phyloP scores from a whole-genome alignment of 371 early-diverging fungal species.

The Mucor sp. region DNA sequence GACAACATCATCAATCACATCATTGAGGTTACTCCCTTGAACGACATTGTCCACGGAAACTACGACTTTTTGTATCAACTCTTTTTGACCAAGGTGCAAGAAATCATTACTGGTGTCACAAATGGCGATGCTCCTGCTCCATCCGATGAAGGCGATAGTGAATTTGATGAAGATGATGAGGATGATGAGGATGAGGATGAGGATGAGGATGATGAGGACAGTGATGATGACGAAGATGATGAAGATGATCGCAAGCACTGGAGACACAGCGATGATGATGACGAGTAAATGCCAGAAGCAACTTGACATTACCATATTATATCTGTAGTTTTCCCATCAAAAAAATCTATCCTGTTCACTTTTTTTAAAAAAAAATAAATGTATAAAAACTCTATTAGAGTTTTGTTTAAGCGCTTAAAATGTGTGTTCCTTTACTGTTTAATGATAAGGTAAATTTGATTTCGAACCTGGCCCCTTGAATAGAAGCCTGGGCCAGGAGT shows the following conservation, averaged over 20 bases:
- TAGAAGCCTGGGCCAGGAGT: background rate
- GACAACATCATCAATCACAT: slow-evolving; percentile 7
- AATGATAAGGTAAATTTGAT: background rate
- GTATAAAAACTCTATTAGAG: background rate
- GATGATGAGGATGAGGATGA: background rate
- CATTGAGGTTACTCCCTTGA: slow-evolving; percentile 6
- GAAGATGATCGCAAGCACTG: background rate
- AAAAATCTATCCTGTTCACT: background rate
- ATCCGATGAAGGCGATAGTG: background rate
- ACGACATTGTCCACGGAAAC: slow-evolving; percentile 13
- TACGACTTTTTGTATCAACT: slow-evolving; percentile 11
- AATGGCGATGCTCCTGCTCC: slow-evolving; percentile 2
- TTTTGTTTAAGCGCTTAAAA: slow-evolving; percentile 1
- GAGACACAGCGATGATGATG: background rate
- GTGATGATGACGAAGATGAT: background rate
- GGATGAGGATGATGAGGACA: background rate
- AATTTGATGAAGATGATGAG: background rate
- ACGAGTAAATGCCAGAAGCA: background rate
- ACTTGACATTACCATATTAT: background rate
- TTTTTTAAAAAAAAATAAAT: background rate
- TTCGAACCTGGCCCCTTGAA: background rate
- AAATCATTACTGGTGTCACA: background rate
- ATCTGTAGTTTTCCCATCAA: background rate
- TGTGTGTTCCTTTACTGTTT: background rate
- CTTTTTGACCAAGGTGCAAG: slow-evolving; percentile 2